phyloP scores from a whole-genome alignment of 495 filamentous ascomycete genomes.

The Pyrenula aspistea region DNA sequence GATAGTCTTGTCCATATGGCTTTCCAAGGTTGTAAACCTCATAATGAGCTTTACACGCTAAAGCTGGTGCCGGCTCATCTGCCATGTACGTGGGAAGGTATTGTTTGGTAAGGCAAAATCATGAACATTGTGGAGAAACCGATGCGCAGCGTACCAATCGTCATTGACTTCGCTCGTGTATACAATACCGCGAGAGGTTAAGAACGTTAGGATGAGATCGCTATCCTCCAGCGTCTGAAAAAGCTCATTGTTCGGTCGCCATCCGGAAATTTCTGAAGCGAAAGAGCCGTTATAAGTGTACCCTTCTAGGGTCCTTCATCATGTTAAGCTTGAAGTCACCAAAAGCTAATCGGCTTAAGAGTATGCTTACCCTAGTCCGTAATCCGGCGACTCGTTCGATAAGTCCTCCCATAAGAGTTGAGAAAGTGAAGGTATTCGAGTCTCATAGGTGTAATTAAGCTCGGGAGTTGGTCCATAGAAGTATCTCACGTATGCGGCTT shows the following conservation, averaged over 20 bases:
- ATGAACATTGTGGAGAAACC: not conserved
- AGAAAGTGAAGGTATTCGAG: not conserved
- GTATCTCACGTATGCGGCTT: constrained; percentile 1
- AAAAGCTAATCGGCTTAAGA: too few species aligned
- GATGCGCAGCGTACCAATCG: constrained; percentile 1
- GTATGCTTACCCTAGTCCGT: too few species aligned
- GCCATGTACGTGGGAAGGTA: not conserved
- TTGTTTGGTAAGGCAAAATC: too few species aligned
- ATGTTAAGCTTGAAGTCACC: too few species aligned
- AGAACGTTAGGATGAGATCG: constrained; percentile 1
- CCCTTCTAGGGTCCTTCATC: too few species aligned
- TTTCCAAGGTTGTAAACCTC: constrained; percentile 1
- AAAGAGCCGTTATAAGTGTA: too few species aligned
- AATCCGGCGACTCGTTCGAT: not conserved
- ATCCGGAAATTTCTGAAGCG: too few species aligned
- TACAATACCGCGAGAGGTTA: not conserved
- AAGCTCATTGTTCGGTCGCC: too few species aligned
- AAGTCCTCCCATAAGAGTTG: not conserved
- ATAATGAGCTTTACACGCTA: constrained; percentile 2
- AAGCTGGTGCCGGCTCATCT: constrained; percentile 2
- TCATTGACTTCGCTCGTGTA: constrained; percentile 1
- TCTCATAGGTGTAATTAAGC: not conserved
- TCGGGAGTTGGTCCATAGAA: constrained; percentile 1
- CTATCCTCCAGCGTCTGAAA: not conserved
- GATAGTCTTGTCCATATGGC: not conserved